Base-by-base conservation (phyloP, 148 eudicot genomes). In the Camellia lanceoleosa region DNA sequence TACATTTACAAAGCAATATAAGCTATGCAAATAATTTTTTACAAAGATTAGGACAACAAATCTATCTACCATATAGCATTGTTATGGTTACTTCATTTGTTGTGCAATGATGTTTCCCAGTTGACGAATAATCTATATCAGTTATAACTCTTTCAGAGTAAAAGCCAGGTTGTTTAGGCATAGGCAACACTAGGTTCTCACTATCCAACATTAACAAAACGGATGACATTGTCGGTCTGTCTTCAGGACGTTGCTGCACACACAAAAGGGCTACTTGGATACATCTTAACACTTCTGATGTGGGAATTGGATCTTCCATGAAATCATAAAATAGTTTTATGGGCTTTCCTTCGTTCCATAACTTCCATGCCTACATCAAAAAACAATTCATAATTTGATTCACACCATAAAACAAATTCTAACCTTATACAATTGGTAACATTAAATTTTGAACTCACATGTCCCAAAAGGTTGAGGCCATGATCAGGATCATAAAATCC, bases 371-470 rank as follows among this genome's bases (percentile, higher is more conserved):
- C 73, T 69, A 46, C 43, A 44, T 3, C 9, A 58, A 58, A 58
- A 7, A 58, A 20, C 52, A 69, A 18, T 69, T 44, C 52, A 69
- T 43, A 69, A 5, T 49, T 5, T 49, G 7, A 38, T 43, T 15
- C 18, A 19, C 54, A 69, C 14, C 54, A 46, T 42, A 16, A 14
- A 43, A 44, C 15, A 58, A 58, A 58, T 14, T 58, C 15, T 58
- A 3, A 7, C 3, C 16, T 14, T 9, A 44, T 19, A 19, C 3
- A 58, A 11, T 7, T 7, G 1, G 61, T 5, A 58, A 58, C 0
- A 58, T 58, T 58, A 58, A 58, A 58, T 10, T 58, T 58, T 49
- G 7, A 44, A 68, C 80, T 69, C 60, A 78, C 80, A 68, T 78
- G 74, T 78, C 61, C 70, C 7, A 68, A 44, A 69, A 68, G 46